phyloP scores from a whole-genome alignment of 225 moss, liverwort and hornwort genomes.

The Takakia lepidozioides region DNA sequence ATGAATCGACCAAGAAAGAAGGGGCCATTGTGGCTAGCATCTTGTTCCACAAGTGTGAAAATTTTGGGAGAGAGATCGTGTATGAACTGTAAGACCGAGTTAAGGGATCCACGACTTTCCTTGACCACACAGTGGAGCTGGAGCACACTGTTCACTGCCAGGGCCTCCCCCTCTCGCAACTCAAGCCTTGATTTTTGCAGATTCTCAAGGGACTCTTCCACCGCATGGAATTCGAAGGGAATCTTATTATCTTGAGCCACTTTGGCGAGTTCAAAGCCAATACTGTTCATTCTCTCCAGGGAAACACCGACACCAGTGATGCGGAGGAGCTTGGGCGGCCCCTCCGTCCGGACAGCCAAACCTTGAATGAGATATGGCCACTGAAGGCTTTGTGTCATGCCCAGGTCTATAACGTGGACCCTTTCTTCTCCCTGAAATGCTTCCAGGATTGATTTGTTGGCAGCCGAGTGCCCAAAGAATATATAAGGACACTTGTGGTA shows the following conservation, averaged over 20 bases:
- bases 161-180: conserved; percentile 21
- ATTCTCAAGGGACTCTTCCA: conserved; percentile 14
- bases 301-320: conserved; percentile 20
- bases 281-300: conserved; percentile 9
- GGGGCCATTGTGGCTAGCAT: conserved; percentile 32
- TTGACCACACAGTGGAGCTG: conserved; percentile 29
- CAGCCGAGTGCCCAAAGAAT: conserved; percentile 24
- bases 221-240: conserved; percentile 15
- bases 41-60: conserved; percentile 30
- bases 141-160: conserved; percentile 31
- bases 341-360: conserved; percentile 12
- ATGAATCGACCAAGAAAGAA: conserved; percentile 27
- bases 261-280: conserved; percentile 11
- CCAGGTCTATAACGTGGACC: conserved; percentile 28
- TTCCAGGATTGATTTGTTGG: conserved; percentile 23
- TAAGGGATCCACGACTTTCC: conserved; percentile 26
- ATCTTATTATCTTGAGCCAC: conserved; percentile 9
- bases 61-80: conserved; percentile 22
- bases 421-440: conserved; percentile 18
- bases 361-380: conserved; percentile 23
- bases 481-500: conserved; percentile 22
- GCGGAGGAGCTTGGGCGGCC: conserved; percentile 14
- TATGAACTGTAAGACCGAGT: conserved; percentile 17
- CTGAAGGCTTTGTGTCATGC: conserved; percentile 22
- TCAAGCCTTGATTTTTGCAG: conserved; percentile 10